Evolutionary conservation across 2,329 filamentous ascomycete species (phyloP), one percentile per base, ranked within the genome.

Genomic region (Epichloe gansuensis): DNA sequence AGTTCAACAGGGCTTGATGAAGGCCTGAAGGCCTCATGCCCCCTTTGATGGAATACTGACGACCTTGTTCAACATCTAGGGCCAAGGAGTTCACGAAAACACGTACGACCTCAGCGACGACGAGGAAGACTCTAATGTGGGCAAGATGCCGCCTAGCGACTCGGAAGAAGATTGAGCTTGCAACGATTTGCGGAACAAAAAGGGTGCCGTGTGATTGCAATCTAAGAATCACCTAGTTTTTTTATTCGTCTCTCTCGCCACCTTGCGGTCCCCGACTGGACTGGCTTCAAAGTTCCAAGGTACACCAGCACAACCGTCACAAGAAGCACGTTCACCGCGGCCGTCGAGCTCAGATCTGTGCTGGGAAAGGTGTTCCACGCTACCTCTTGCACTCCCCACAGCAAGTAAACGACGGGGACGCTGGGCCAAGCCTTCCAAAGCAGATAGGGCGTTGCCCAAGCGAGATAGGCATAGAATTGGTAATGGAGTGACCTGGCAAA

Each of bases 301-400:
- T 84, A 86, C 13, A 81, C 72, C 46, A 81, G 74, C 5, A 72
- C 71, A 1, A 91, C 81, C 15, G 86, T 86, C 12, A 79, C 64
- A 17, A 81, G 80, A 60, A 97, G 72, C 41, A 82, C 80, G 25
- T 75, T 75, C 13, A 98, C 86, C 8, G 90, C 91, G 15, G 75
- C 71, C 13, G 64, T 65, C 4, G 79, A 82, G 63, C 78, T 82
- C 47, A 63, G 54, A 34, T 69, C 63, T 4, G 78, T 82, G 65
- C 89, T 95, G n/a, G 91, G 91, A 65, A 86, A 96, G 9, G 91
- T 82, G 61, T 96, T 95, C 91, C 91, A 96, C 12, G 87, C 88
- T 83, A 86, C 91, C 67, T 96, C 91, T 68, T 96, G 91, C 54
- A 80, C 75, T 3, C 75, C 77, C 86, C 88, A 95, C 9, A 91